phyloP scores from a whole-genome alignment of 179 eudicot species.

The Spergularia azorica region DNA sequence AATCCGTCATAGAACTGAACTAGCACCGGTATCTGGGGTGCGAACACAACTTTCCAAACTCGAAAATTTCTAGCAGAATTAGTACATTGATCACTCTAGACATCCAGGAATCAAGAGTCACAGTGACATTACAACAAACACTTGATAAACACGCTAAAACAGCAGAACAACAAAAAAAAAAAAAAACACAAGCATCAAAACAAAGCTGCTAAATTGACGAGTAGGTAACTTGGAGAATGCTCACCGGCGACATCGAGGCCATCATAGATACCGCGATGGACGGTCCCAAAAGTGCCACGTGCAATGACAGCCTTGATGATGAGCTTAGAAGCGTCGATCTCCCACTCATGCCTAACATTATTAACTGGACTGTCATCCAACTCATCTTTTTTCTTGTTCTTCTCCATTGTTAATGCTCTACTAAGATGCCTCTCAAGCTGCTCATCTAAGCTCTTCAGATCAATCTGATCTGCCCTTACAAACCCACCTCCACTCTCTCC shows the following conservation, averaged over 20 bases:
- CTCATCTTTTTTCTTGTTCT: slow-evolving; percentile 46
- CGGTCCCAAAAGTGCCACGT: slow-evolving; percentile 96
- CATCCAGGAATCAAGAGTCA: background rate
- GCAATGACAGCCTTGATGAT: slow-evolving; percentile 75
- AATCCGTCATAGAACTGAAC: background rate
- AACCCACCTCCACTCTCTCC: slow-evolving; percentile 66
- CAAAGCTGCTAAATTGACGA: background rate
- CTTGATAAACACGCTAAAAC: slow-evolving; percentile 6
- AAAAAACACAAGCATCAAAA: background rate
- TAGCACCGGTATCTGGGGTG: no score
- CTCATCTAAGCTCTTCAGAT: slow-evolving; percentile 86
- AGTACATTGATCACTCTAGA: background rate
- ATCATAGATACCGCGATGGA: slow-evolving; percentile 91
- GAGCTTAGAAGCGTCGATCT: slow-evolving; percentile 86
- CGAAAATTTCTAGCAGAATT: background rate
- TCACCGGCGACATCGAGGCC: slow-evolving; percentile 89
- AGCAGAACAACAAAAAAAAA: background rate
- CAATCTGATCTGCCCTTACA: slow-evolving; percentile 95
- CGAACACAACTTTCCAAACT: no score
- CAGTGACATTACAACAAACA: slow-evolving; percentile 24
- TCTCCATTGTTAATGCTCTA: slow-evolving; percentile 74
- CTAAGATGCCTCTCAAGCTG: slow-evolving; percentile 84
- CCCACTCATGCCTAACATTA: slow-evolving; percentile 65
- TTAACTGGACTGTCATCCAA: slow-evolving; percentile 9
- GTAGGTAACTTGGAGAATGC: background rate